Base-by-base conservation (phyloP, 1,284 basidiomycete species). In the Polyporus tsugae region DNA sequence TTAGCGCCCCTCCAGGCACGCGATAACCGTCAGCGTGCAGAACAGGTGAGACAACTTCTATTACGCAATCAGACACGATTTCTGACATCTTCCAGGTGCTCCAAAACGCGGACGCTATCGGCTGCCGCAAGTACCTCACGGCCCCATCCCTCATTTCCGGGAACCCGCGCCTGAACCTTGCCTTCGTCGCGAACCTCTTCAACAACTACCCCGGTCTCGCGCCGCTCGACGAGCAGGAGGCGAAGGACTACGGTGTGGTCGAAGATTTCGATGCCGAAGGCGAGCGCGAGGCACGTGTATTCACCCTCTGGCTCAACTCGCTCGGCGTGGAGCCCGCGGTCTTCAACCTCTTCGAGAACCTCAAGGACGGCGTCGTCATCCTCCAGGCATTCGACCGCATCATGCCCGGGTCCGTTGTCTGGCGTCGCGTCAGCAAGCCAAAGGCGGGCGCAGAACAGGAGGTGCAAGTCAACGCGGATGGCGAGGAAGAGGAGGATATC, bases 231-330 rank as follows among this genome's bases (percentile, higher is more conserved):
- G 96, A 97, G 78, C 90, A 96, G 77, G 92, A 94, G 78, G 91
- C 89, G 11, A 92, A 93, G 75, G 90, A 93, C 74, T 93, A 93
- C 72, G 90, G 94, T 77, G 91, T 87, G 6, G 90, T 99, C 52
- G 97, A 99, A 78, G 98, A 99, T 84, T 99, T 99, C 80, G 97
- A 99, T 75, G 97, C 97, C 0, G 97, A 99, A 81, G 97, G 97
- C 70, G 97, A 99, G 82, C 91, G 97, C 65, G 97, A 99, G 81
- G 97, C 97, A 5, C 91, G 97, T 55, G 97, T 97, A 41, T 99
- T 99, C 79, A 99, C 95, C 0, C 89, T 99, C 35, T 99, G 97
- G 97, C 88, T 99, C 74, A 99, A 99, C 86, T 95, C 93, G 46
- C 88, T 99, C 64, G 95, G 95, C 72, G 97, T 99, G 70, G 96